A percentile compares a stretch with the other conserved stretches of the same genome.
These are phyloP conservation scores for Emericellopsis cladophorae DNA, from an alignment of 2,329 filamentous ascomycete species.

Conservation along the genomic window DNA sequence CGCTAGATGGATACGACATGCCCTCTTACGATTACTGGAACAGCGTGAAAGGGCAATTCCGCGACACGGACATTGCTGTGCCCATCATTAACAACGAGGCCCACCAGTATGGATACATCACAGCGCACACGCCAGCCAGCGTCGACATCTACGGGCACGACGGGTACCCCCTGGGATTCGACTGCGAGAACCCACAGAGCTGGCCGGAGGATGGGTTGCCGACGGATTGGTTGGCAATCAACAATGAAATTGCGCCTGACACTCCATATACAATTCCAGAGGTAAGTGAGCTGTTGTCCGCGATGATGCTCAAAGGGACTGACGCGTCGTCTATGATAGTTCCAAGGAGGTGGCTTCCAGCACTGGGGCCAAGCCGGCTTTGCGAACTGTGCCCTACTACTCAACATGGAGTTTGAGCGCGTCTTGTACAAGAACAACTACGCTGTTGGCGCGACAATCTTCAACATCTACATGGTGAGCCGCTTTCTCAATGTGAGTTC, in stretches of 20 bases:
- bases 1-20: conserved; percentile 35
- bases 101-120: conserved; percentile 33
- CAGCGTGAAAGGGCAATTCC: conserved; percentile 56
- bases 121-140: conserved; percentile 18
- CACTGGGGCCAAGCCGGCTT: conserved; percentile 64
- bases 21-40: conserved; percentile 58
- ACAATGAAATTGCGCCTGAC: conserved; percentile 47
- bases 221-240: conserved; percentile 37
- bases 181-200: conserved; percentile 1
- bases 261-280: conserved; percentile 57
- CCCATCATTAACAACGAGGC: conserved; percentile 56
- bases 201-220: conserved; percentile 35
- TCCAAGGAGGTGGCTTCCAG: conserved; percentile 61
- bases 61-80: conserved; percentile 56
- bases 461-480: conserved; percentile 59
- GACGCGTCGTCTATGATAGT: conserved; percentile 22
- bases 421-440: conserved; percentile 66
- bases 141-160: conserved; percentile 4
- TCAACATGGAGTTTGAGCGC: conserved; percentile 56
- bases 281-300: conserved; percentile 12
- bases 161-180: conserved; percentile 31
- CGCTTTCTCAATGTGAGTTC: neutral
- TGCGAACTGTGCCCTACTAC: conserved; percentile 47
- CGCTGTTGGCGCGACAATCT: conserved; percentile 46
- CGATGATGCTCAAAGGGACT: neutral